Evolutionary conservation across 1,284 basidiomycete genomes (phyloP), one percentile per base, ranked within the genome.

Genomic region (Pascua sp.): DNA sequence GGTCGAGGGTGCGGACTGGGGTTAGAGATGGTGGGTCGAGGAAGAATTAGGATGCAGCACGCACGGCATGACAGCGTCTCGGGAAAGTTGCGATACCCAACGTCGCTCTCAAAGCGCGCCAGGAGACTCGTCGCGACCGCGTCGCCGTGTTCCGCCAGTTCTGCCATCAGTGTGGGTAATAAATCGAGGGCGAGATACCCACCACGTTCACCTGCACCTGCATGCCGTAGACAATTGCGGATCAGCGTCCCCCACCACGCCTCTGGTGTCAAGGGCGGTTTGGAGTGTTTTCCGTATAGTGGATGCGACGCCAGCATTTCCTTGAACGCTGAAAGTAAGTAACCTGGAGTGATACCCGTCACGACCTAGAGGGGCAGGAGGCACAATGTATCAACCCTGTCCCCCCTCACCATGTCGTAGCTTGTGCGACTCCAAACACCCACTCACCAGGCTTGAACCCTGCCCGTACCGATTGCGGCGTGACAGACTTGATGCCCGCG

Each of bases 161-260:
- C 71, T 70, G 50, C 2, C 4, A 32, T 32, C 24, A 11, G n/a
- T 45, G 37, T 37, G 49, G 24, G 24, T 32, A 32, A 15, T 32
- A 17, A 42, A 15, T 11, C 7, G 5, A 8, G 0, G 40, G 5
- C 24, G n/a, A n/a, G n/a, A 17, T 7, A 58, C 65, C 42, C 24
- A 72, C 72, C 65, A 2, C 42, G 40, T 24, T 64, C 51, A 0
- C 53, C 46, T 4, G 67, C 75, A 8, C 76, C 77, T 0, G 75
- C 75, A 17, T 68, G 53, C 3, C 61, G 15, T 63, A 77, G 68
- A 36, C 71, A 76, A 49, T 64, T 58, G 24, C 63, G 52, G 40
- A 78, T 77, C 24, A 77, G 62, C 9, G 61, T 49, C 13, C 68
- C 64, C 77, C 77, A 78, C 77, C 77, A 78, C 42, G 65, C 61